A percentile compares a stretch with the other conserved stretches of the same genome.
Conservation (phyloP, 768 basidiomycete genomes). For the Termitomyces sp. region DNA sequence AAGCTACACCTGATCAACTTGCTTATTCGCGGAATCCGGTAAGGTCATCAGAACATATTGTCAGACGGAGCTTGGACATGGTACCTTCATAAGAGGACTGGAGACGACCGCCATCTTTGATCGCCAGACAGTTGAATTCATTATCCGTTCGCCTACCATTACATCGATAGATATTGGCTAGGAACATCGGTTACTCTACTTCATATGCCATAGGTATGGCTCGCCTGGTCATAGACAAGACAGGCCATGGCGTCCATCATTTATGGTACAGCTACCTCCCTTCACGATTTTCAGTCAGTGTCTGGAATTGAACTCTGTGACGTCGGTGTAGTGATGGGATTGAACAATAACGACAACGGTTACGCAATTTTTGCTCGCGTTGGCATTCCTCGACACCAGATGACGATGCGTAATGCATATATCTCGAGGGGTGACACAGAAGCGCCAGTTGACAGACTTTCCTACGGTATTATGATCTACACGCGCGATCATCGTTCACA, state of each 20-base stretch:
- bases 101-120: constrained; percentile 24
- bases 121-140: constrained; percentile 16
- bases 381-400: constrained; percentile 19
- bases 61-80: constrained; percentile 22
- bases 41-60: constrained; percentile 16
- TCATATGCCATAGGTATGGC: constrained; percentile 25
- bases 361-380: constrained; percentile 19
- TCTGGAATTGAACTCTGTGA: constrained; percentile 22
- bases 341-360: constrained; percentile 21
- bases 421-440: constrained; percentile 15
- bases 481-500: constrained; percentile 12
- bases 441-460: constrained; percentile 10
- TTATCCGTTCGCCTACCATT: constrained; percentile 21
- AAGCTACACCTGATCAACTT: constrained; percentile 14
- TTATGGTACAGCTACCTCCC: constrained; percentile 21
- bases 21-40: constrained; percentile 16
- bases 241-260: constrained; percentile 1
- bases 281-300: constrained; percentile 17
- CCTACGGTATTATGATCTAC: constrained; percentile 20
- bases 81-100: constrained; percentile 21
- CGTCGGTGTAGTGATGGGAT: constrained; percentile 18
- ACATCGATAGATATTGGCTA: constrained; percentile 20
- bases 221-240: constrained; percentile 1
- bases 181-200: constrained; percentile 18
- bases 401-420: constrained; percentile 18